These are phyloP conservation scores for Ilex asprella DNA, from an alignment of 257 asterid species.

Conservation along the genomic window DNA sequence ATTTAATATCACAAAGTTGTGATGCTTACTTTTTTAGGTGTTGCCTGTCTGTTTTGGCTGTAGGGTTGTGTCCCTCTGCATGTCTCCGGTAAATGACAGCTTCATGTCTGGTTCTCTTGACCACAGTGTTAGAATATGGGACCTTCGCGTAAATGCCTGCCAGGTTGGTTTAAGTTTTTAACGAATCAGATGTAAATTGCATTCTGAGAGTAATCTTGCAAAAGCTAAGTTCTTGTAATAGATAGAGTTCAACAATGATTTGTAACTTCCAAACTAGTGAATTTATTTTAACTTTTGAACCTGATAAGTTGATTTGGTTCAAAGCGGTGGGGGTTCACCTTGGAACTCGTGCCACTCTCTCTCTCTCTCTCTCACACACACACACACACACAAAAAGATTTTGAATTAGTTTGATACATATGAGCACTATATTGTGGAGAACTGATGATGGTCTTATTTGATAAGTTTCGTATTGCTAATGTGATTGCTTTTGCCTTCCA, in stretches of 20 bases:
- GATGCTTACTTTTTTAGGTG: conserved; percentile 4
- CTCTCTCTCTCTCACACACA: too few relatives aligned
- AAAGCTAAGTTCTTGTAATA: too few relatives aligned
- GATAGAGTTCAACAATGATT: neutral
- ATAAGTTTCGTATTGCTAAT: conserved; percentile 2
- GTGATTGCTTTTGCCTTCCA: neutral
- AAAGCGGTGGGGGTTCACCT: neutral
- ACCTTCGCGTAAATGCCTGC: conserved; percentile 90
- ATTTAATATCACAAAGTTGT: neutral
- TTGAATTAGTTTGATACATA: too few relatives aligned
- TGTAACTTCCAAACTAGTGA: neutral
- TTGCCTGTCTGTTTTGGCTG: conserved; percentile 16
- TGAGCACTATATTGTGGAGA: neutral
- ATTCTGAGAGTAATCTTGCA: too few relatives aligned
- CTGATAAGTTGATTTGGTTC: neutral
- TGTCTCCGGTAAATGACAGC: conserved; percentile 89
- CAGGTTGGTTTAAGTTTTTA: conserved; percentile 56
- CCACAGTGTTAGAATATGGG: conserved; percentile 92
- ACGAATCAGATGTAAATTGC: too few relatives aligned
- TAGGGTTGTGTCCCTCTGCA: conserved; percentile 93
- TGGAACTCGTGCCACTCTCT: too few relatives aligned
- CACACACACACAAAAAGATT: too few relatives aligned
- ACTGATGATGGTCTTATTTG: conserved; percentile 1
- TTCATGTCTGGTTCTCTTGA: conserved; percentile 99
- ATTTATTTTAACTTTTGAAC: neutral